Conservation (phyloP, 495 filamentous ascomycete genomes). For the Xylaria grammica region DNA sequence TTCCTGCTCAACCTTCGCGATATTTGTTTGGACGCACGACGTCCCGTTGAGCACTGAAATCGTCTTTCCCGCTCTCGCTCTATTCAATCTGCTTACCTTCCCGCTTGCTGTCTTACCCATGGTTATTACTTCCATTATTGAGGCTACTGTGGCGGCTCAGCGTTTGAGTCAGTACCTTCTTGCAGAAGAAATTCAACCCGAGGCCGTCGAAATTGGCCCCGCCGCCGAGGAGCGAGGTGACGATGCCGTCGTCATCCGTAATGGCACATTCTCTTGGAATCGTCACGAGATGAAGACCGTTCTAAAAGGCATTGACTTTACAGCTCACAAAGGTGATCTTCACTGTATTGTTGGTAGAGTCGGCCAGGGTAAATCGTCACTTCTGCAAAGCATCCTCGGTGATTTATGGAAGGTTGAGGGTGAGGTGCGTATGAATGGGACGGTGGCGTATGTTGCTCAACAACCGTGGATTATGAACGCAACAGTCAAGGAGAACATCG, state of each 20-base stretch:
- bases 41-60: slow-evolving; percentile 88
- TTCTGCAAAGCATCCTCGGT: slow-evolving; percentile 85
- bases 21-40: slow-evolving; percentile 85
- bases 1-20: slow-evolving; percentile 93
- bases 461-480: slow-evolving; percentile 98
- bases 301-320: slow-evolving; percentile 77
- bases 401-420: slow-evolving; percentile 91
- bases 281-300: slow-evolving; percentile 65
- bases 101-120: slow-evolving; percentile 93
- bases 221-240: slow-evolving; percentile 75
- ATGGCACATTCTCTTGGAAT: slow-evolving; percentile 96
- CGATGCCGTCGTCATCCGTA: slow-evolving; percentile 79
- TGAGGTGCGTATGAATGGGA: slow-evolving; percentile 80
- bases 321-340: slow-evolving; percentile 87
- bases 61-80: slow-evolving; percentile 87
- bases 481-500: slow-evolving; percentile 92
- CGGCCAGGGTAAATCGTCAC: slow-evolving; percentile 90
- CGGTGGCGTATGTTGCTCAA: slow-evolving; percentile 89
- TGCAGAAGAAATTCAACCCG: slow-evolving; percentile 86
- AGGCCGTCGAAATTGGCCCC: slow-evolving; percentile 75
- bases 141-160: slow-evolving; percentile 89
- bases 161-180: slow-evolving; percentile 85
- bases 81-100: slow-evolving; percentile 95
- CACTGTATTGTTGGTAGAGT: slow-evolving; percentile 95
- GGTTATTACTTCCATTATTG: slow-evolving; percentile 96